These are phyloP conservation scores for Vigna trinervia DNA, from an alignment of 306 rosid species.

Conservation along the genomic window DNA sequence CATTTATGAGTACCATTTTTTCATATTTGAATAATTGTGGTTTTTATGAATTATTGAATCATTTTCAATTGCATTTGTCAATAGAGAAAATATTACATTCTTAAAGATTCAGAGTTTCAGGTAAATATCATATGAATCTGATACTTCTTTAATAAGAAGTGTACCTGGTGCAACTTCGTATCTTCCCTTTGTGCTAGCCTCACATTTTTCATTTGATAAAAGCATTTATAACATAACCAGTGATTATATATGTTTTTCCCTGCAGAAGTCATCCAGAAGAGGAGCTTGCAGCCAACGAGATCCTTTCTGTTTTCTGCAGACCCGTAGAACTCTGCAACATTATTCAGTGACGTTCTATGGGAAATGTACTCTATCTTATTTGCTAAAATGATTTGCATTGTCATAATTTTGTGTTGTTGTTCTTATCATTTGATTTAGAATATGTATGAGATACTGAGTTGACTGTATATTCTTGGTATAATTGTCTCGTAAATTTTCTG, in stretches of 20 bases:
- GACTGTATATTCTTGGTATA: slow-evolving; percentile 14
- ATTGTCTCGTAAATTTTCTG: background rate
- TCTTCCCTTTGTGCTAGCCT: slow-evolving; percentile 21
- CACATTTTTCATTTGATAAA: background rate
- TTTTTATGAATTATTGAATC: slow-evolving; percentile 14
- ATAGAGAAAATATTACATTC: slow-evolving; percentile 13
- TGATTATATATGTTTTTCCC: slow-evolving; percentile 33
- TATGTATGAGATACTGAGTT: slow-evolving; percentile 7
- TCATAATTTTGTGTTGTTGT: background rate
- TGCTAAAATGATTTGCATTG: background rate
- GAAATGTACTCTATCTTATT: slow-evolving; percentile 54
- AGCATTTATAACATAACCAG: background rate
- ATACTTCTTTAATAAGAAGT: slow-evolving; percentile 35
- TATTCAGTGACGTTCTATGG: slow-evolving; percentile 65
- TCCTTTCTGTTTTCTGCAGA: slow-evolving; percentile 75
- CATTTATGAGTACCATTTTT: slow-evolving; percentile 60
- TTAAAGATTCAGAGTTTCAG: slow-evolving; percentile 13
- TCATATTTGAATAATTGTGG: background rate
- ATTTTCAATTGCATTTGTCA: slow-evolving; percentile 16
- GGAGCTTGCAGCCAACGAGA: slow-evolving; percentile 69
- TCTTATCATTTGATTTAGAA: background rate
- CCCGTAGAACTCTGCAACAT: slow-evolving; percentile 86
- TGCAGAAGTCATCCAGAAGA: slow-evolving; percentile 64
- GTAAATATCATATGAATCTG: slow-evolving; percentile 26
- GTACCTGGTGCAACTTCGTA: slow-evolving; percentile 47